A percentile compares a stretch with the other conserved stretches of the same genome.
phyloP scores from a whole-genome alignment of 306 rosid species.

The Spatholobus suberectus region DNA sequence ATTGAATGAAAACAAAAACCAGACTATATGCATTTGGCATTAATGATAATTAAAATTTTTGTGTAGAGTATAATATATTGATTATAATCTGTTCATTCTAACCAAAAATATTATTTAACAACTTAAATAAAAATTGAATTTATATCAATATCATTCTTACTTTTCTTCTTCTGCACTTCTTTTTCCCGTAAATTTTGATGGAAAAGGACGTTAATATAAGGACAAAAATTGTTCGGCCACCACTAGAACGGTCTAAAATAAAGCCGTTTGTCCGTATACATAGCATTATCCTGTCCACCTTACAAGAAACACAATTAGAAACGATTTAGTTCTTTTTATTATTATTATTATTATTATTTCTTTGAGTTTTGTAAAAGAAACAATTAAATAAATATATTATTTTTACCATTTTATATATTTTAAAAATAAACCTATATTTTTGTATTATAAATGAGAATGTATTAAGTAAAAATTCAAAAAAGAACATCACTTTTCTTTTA shows the following conservation, averaged over 20 bases:
- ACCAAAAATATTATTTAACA: not conserved
- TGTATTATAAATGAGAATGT: too few species aligned
- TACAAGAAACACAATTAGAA: not conserved
- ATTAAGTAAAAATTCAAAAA: too few species aligned
- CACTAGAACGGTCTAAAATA: not conserved
- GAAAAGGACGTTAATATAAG: not conserved
- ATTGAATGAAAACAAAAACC: not conserved
- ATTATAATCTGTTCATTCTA: not conserved
- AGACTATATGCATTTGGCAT: too few species aligned
- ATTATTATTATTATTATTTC: not conserved
- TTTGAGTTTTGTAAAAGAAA: not conserved
- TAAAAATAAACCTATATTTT: too few species aligned
- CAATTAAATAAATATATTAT: not conserved
- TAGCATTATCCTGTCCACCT: not conserved
- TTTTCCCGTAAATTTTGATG: not conserved
- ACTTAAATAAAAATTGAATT: not conserved
- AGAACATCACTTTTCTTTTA: too few species aligned
- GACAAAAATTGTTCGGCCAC: not conserved
- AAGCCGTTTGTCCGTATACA: not conserved
- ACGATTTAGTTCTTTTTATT: not conserved
- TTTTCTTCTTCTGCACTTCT: not conserved
- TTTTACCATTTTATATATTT: too few species aligned
- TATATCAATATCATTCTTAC: not conserved
- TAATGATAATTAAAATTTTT: not conserved
- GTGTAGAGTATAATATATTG: not conserved